Conservation (phyloP, 495 filamentous ascomycete genomes). For the Podospora fimiseda region DNA sequence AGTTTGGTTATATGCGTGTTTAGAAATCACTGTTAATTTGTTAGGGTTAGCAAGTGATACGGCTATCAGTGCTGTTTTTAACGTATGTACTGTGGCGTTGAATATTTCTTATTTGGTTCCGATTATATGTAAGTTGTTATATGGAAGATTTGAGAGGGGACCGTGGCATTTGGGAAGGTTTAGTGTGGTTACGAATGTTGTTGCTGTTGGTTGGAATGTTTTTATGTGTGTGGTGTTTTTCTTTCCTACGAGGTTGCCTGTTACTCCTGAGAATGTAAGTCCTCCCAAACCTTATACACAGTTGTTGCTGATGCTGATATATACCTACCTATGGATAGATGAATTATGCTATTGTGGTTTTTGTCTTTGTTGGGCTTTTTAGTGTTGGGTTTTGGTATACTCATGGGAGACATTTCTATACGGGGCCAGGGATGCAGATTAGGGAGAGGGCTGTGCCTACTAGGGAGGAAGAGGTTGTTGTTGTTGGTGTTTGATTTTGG, state of each 20-base stretch:
- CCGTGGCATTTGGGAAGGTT: constrained; percentile 54
- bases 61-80: constrained; percentile 58
- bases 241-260: constrained; percentile 51
- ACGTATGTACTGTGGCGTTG: constrained; percentile 56
- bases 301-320: not conserved
- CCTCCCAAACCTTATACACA: constrained; percentile 10
- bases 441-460: not conserved
- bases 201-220: constrained; percentile 52
- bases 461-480: not conserved
- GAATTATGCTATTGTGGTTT: constrained; percentile 44
- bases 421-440: constrained; percentile 36
- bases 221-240: constrained; percentile 59
- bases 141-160: constrained; percentile 50
- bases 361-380: constrained; percentile 39
- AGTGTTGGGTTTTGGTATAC: constrained; percentile 47
- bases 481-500: not conserved
- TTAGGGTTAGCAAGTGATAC: constrained; percentile 57
- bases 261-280: constrained; percentile 37
- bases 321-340: constrained; percentile 24
- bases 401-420: constrained; percentile 44
- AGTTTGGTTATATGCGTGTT: constrained; percentile 53
- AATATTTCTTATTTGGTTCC: constrained; percentile 59
- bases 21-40: constrained; percentile 55
- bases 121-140: constrained; percentile 54
- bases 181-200: constrained; percentile 41